phyloP scores from a whole-genome alignment of 2,329 filamentous ascomycete genomes.

The Pseudogymnoascus sp. region DNA sequence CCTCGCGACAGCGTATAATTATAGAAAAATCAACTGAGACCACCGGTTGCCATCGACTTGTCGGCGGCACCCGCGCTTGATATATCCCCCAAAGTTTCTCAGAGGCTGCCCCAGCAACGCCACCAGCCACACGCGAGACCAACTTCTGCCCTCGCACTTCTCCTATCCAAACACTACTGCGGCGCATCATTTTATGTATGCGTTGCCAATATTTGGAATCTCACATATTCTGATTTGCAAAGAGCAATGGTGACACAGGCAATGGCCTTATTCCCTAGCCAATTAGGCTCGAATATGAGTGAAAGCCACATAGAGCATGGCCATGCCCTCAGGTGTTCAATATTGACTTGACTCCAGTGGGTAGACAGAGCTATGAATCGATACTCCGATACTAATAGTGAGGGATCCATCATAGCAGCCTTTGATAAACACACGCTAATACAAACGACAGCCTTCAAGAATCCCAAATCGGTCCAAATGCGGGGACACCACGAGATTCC shows the following conservation, averaged over 20 bases:
- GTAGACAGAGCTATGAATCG: too few relatives aligned
- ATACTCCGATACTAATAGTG: not conserved
- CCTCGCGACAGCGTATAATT: not conserved
- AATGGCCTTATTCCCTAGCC: not conserved
- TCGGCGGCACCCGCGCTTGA: not conserved
- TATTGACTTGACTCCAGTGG: not conserved
- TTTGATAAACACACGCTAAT: not conserved
- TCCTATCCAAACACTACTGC: not conserved
- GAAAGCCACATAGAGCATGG: not conserved
- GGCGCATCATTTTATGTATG: not conserved
- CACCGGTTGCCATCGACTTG: not conserved
- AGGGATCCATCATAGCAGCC: not conserved
- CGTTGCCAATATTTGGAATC: not conserved
- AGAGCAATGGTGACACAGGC: not conserved
- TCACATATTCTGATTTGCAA: not conserved
- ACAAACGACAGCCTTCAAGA: constrained; percentile 15
- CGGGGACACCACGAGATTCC: constrained; percentile 31
- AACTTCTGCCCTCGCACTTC: not conserved
- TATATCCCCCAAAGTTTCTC: not conserved
- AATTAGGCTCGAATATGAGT: not conserved
- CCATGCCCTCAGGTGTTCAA: not conserved
- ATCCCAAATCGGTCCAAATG: constrained; percentile 33
- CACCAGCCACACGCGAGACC: not conserved
- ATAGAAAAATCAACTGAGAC: not conserved
- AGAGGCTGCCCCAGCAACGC: not conserved